These are phyloP conservation scores for Pseudopyricularia javanii DNA, from an alignment of 2,329 filamentous ascomycete species.

Conservation along the genomic window DNA sequence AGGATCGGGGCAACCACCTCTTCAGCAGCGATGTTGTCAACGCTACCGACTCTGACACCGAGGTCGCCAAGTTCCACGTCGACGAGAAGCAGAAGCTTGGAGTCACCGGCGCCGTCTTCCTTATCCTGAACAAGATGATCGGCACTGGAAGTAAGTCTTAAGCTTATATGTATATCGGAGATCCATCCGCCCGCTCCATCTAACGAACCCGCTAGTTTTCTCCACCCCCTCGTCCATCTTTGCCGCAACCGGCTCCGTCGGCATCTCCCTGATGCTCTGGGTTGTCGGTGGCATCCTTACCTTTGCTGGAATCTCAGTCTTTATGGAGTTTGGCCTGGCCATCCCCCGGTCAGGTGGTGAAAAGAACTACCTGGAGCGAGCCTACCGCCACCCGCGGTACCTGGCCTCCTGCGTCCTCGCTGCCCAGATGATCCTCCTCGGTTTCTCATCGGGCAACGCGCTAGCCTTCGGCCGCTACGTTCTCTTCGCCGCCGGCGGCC, in stretches of 20 bases:
- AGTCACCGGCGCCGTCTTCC: slow-evolving; percentile 36
- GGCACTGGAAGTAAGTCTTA: slow-evolving; percentile 38
- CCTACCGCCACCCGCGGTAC: slow-evolving; percentile 45
- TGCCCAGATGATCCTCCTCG: slow-evolving; percentile 48
- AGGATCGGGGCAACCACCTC: background rate
- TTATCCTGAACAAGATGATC: slow-evolving; percentile 48
- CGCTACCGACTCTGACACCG: background rate
- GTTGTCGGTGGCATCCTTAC: slow-evolving; percentile 31
- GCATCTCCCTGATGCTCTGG: slow-evolving; percentile 26
- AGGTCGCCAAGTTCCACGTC: slow-evolving; percentile 16
- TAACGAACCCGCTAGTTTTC: slow-evolving; percentile 22
- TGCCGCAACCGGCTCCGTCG: slow-evolving; percentile 37
- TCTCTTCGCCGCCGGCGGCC: slow-evolving; percentile 27
- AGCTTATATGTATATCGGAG: too few relatives aligned
- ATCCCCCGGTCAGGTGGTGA: slow-evolving; percentile 52
- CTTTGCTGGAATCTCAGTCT: slow-evolving; percentile 47
- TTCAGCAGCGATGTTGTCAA: background rate
- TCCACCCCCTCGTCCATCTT: slow-evolving; percentile 42
- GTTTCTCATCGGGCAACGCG: slow-evolving; percentile 46
- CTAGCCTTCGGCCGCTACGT: slow-evolving; percentile 47
- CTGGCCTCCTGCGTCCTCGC: slow-evolving; percentile 47
- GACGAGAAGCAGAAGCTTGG: slow-evolving; percentile 36
- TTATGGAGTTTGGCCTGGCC: slow-evolving; percentile 50
- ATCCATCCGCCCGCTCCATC: too few relatives aligned
- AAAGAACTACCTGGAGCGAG: slow-evolving; percentile 55